Evolutionary conservation across 768 basidiomycete genomes (phyloP).

Genomic region (Hebeloma cylindrosporum): DNA sequence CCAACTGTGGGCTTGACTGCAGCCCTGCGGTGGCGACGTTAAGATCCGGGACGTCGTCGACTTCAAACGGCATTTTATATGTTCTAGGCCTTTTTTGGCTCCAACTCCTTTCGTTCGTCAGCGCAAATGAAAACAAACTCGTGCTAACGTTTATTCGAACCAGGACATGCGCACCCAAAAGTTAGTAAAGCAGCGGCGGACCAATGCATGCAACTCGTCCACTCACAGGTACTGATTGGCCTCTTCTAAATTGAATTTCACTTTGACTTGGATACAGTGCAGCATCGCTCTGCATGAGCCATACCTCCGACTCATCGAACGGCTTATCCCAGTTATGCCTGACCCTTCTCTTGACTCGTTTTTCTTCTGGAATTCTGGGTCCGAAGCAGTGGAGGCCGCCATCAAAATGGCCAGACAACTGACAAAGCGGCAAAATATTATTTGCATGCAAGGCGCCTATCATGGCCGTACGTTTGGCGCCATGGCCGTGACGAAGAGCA

Average conservation of each 20-base stretch:
- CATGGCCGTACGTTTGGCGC: conserved; percentile 94
- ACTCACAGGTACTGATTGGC: conserved; percentile 60
- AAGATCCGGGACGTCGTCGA: no score
- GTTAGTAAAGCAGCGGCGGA: conserved; percentile 87
- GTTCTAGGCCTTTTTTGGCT: no score
- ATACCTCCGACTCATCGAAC: conserved; percentile 84
- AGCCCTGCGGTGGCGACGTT: no score
- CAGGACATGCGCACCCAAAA: conserved; percentile 86
- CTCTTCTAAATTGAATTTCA: background rate
- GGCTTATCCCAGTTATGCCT: conserved; percentile 86
- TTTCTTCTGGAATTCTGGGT: conserved; percentile 97
- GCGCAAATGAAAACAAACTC: no score
- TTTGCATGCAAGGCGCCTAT: conserved; percentile 88
- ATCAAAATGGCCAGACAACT: conserved; percentile 82
- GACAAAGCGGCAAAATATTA: conserved; percentile 85
- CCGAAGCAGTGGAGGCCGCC: conserved; percentile 89
- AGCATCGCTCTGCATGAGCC: conserved; percentile 87
- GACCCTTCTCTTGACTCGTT: conserved; percentile 89
- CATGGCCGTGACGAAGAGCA: conserved; percentile 92
- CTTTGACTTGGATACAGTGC: conserved; percentile 50
- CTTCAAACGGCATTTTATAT: no score
- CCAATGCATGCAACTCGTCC: conserved; percentile 79
- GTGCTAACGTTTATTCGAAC: background rate
- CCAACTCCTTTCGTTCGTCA: no score
- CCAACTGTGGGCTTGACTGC: no score